Evolutionary conservation across 257 asterid genomes (phyloP).

Genomic region (Buddleja alternifolia): DNA sequence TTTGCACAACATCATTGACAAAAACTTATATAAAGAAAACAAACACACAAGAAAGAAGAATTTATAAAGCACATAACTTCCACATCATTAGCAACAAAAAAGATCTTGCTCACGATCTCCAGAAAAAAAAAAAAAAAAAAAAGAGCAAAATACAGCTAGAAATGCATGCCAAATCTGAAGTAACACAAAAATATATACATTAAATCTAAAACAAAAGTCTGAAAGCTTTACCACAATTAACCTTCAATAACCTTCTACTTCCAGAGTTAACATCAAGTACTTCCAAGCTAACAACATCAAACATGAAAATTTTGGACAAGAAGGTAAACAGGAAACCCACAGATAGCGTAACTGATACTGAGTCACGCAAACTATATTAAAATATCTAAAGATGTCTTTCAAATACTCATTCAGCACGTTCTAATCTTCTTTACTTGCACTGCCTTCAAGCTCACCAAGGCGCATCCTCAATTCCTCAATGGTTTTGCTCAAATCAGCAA

Average conservation of each 20-base stretch:
- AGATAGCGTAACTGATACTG: background rate
- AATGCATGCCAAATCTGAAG: conserved; percentile 8
- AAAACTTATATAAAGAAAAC: too few relatives aligned
- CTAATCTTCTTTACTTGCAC: conserved; percentile 25
- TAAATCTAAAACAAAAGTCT: background rate
- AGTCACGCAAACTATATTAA: background rate
- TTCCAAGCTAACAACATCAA: conserved; percentile 3
- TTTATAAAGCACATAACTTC: too few relatives aligned
- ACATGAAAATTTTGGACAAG: background rate
- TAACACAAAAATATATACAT: conserved; percentile 9
- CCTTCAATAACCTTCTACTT: conserved; percentile 17
- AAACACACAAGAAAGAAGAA: too few relatives aligned
- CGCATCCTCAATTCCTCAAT: conserved; percentile 43
- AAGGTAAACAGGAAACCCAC: background rate
- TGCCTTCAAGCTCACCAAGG: conserved; percentile 44
- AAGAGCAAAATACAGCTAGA: conserved; percentile 4
- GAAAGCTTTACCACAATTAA: conserved; percentile 13
- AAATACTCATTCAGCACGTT: conserved; percentile 10
- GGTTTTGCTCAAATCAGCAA: conserved; percentile 44
- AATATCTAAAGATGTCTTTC: conserved; percentile 28
- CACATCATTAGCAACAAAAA: too few relatives aligned
- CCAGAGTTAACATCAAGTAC: conserved; percentile 16
- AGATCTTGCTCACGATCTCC: background rate
- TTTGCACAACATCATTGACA: too few relatives aligned
- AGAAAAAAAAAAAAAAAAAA: background rate